Percentiles rank a stretch among this genome's conserved stretches.
Conservation (phyloP, 108 stramenopile genomes). For the Cyclotella cryptica region DNA sequence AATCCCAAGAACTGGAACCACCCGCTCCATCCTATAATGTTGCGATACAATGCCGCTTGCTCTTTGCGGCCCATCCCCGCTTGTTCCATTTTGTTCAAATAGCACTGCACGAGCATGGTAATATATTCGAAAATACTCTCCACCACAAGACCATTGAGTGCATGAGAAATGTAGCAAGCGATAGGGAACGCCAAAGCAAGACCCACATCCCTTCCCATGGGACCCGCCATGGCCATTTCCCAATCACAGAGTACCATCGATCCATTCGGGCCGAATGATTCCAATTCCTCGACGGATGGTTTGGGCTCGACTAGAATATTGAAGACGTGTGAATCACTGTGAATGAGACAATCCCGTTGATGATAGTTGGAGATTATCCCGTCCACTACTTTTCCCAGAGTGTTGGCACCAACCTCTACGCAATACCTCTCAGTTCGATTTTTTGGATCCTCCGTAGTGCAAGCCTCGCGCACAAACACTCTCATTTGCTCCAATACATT, state of each 20-base stretch:
- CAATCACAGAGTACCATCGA: slow-evolving; percentile 50
- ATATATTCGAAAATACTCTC: slow-evolving; percentile 20
- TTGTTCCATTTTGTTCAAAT: slow-evolving; percentile 31
- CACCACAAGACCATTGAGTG: slow-evolving; percentile 27
- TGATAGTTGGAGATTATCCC: slow-evolving; percentile 23
- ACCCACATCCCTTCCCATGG: slow-evolving; percentile 47
- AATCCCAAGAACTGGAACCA: no score
- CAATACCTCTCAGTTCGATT: slow-evolving; percentile 36
- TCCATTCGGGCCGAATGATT: slow-evolving; percentile 38
- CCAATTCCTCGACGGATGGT: slow-evolving; percentile 38
- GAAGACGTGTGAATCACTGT: slow-evolving; percentile 63
- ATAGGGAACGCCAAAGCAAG: slow-evolving; percentile 34
- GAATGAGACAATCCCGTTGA: slow-evolving; percentile 43
- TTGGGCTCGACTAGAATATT: slow-evolving; percentile 68
- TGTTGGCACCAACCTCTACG: slow-evolving; percentile 14
- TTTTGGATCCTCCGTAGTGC: slow-evolving; percentile 2
- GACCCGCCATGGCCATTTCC: slow-evolving; percentile 49
- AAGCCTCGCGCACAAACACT: slow-evolving; percentile 7
- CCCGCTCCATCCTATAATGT: slow-evolving; percentile 29
- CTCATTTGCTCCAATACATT: slow-evolving; percentile 19
- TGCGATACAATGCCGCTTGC: slow-evolving; percentile 22
- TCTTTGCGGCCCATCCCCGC: slow-evolving; percentile 22
- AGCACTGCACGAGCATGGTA: slow-evolving; percentile 31
- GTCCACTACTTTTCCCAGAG: slow-evolving; percentile 26
- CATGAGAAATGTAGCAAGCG: slow-evolving; percentile 43